Evolutionary conservation across 108 stramenopile genomes (phyloP), one percentile per base, ranked within the genome.

Genomic region (Nitzschia palea): DNA sequence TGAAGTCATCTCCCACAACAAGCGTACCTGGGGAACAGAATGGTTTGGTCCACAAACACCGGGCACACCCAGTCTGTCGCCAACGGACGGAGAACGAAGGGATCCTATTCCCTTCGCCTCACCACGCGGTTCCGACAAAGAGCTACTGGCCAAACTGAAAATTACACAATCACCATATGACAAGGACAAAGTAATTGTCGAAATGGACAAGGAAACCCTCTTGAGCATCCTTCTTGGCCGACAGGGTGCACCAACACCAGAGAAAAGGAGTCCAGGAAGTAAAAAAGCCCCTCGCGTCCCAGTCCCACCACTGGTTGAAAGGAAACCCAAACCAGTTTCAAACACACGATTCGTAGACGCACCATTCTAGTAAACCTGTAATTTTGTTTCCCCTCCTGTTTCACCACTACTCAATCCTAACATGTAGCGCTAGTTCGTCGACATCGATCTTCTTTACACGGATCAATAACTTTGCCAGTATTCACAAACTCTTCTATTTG

Each of bases 401-500:
- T 44, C 20, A 18, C 17, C 44, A 44, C 44, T 44, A 44, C 18
- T 1, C 20, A 17, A 23, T 60, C 12, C 43, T 60, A 60, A 18
- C 59, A 60, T 14, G 40, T 20, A 5, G 59, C 59, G 15, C 37
- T 60, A 1, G 25, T 34, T 37, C 79, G 26, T 0, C 50, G 61
- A 48, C 86, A 87, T 55, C 54, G 12, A 44, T 82, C 81, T 18
- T 55, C 68, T 15, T 27, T 34, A 59, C 90, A 92, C 18, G 78
- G 73, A 65, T 88, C 81, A 20, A 89, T 80, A n/a, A 87, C 55
- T 50, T 60, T 43, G 1, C 86, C 90, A 31, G 61, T 80, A 35
- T 76, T 74, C 3, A 80, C 36, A 48, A 92, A 92, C 30, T 71
- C 74, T 29, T 73, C 65, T 25, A 92, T 51, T 59, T 92, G 90